phyloP scores from a whole-genome alignment of 441 rosid genomes.

The Isatis lusitanica region DNA sequence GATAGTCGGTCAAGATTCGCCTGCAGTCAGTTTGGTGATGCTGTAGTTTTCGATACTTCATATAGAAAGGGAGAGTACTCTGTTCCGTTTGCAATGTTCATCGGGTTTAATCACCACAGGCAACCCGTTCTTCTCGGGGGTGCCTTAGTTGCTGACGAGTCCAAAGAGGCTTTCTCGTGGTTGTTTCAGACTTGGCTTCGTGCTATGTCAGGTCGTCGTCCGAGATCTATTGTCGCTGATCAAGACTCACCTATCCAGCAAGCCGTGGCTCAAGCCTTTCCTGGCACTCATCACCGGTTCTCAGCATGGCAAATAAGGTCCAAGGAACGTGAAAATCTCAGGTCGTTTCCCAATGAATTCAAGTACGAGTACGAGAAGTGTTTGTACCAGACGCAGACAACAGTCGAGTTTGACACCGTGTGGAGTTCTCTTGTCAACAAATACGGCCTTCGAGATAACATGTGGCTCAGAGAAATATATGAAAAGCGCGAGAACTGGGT shows the following conservation, averaged over 20 bases:
- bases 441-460: conserved; percentile 59
- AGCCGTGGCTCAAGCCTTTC: conserved; percentile 67
- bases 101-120: conserved; percentile 83
- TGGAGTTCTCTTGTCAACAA: conserved; percentile 69
- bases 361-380: conserved; percentile 72
- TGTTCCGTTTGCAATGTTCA: conserved; percentile 77
- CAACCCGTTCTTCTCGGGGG: conserved; percentile 86
- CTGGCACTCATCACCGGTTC: conserved; percentile 72
- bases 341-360: conserved; percentile 58
- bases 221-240: conserved; percentile 75
- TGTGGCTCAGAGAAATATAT: conserved; percentile 72
- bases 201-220: conserved; percentile 71
- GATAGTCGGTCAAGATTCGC: conserved; percentile 83
- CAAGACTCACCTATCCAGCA: conserved; percentile 72
- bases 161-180: conserved; percentile 74
- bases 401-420: conserved; percentile 55
- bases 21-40: conserved; percentile 85
- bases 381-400: conserved; percentile 67
- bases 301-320: conserved; percentile 71
- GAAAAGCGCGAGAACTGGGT: conserved; percentile 81
- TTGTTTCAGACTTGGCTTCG: conserved; percentile 79
- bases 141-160: conserved; percentile 66
- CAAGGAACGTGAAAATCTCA: conserved; percentile 60
- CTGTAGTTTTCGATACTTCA: conserved; percentile 68
- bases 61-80: conserved; percentile 56